Percentiles rank a stretch among this genome's conserved stretches.
These are phyloP conservation scores for Tricholoma bakamatsutake DNA, from an alignment of 768 basidiomycete genomes.

Conservation along the genomic window DNA sequence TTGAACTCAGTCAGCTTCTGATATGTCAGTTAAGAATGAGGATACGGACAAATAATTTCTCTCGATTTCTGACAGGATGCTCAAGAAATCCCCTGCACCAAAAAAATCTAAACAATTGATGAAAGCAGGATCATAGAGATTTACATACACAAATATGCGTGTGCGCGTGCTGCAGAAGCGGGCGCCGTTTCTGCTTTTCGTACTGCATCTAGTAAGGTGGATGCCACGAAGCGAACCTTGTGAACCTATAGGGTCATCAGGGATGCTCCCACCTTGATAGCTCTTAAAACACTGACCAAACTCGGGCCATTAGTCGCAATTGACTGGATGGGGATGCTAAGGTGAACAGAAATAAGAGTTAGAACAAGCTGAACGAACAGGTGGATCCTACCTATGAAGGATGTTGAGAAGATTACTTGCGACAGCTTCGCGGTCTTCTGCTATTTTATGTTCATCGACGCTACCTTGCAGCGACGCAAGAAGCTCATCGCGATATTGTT, in stretches of 20 bases:
- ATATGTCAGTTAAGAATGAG: conserved; percentile 2
- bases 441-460: conserved; percentile 57
- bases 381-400: conserved; percentile 57
- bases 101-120: conserved; percentile 6
- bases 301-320: conserved; percentile 87
- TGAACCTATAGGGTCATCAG: conserved; percentile 51
- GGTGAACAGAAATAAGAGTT: conserved; percentile 4
- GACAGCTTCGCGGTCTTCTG: conserved; percentile 76
- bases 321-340: conserved; percentile 86
- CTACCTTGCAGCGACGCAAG: conserved; percentile 59
- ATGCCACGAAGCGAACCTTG: conserved; percentile 92
- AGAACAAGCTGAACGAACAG: neutral
- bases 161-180: conserved; percentile 76
- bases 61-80: conserved; percentile 88
- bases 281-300: conserved; percentile 33
- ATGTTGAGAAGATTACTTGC: conserved; percentile 84
- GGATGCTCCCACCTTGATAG: neutral
- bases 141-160: conserved; percentile 75
- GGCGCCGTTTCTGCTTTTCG: conserved; percentile 76
- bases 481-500: conserved; percentile 89
- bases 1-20: conserved; percentile 7
- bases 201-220: conserved; percentile 80
- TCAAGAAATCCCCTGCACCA: conserved; percentile 80
- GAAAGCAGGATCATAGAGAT: neutral
- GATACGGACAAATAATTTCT: conserved; percentile 73